Base-by-base conservation (phyloP, 73 alveolate species). In the Paraurostyla sp. region DNA sequence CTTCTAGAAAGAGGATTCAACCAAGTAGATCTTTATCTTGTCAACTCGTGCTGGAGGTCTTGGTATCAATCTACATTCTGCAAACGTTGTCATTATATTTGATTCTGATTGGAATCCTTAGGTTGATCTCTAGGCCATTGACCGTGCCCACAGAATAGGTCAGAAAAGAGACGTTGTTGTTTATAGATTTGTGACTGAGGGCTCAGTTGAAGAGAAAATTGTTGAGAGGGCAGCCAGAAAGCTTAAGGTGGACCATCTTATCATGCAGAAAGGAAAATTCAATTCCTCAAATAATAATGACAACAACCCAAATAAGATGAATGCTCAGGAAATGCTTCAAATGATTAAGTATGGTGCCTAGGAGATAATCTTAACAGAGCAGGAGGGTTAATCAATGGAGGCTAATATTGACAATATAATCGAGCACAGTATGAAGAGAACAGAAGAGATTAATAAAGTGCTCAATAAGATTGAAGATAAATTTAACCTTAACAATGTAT, bases 41-140 rank as follows among this genome's bases (percentile, higher is more conserved):
- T 94, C 98, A 0, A 97, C 99, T n/a, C 83, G 99, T 40, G 99
- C 99, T 3, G 99, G 99, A 18, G 99, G 99, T n/a, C 93, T 98
- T 65, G 99, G 99, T 0, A 95, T 98, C 78, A 97, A 97, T 81
- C 87, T 97, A 68, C 99, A 97, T 63, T 96, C 99, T 13, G 99
- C 99, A 11, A 97, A 98, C 89, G 93, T 96, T 7, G 99, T 98
- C 69, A 98, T 98, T 50, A 91, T 98, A 23, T 98, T 94, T 71
- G 99, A 98, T 89, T 76, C 97, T 59, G 99, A 98, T 92, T 98
- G 99, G 99, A 98, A 98, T 88, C 99, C 99, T 22, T 98, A 98
- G 86, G 99, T 96, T 16, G 99, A 95, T 69, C 93, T 95, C 25
- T 97, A 94, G 76, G 99, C 98, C 0, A 95, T 96, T 71, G 99